A percentile compares a stretch with the other conserved stretches of the same genome.
phyloP scores from a whole-genome alignment of 2,329 filamentous ascomycete species.

The Beauveria caledonica region DNA sequence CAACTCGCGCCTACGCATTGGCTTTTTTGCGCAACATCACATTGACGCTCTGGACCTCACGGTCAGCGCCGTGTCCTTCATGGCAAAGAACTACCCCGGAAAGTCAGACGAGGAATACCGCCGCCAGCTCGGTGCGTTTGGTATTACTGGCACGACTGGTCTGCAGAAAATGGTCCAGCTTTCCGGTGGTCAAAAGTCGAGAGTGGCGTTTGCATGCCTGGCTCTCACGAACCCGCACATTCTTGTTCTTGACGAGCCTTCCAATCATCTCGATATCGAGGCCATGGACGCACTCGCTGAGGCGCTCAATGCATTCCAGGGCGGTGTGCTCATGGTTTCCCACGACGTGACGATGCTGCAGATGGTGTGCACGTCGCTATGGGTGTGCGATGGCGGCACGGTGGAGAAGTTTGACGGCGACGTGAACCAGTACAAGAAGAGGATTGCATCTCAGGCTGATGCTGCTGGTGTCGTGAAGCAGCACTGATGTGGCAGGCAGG shows the following conservation, averaged over 20 bases:
- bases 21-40: constrained; percentile 98
- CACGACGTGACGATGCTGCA: constrained; percentile 99
- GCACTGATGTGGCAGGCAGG: constrained; percentile 31
- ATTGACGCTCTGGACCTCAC: constrained; percentile 91
- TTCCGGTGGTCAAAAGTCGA: constrained; percentile 96
- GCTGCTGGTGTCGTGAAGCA: constrained; percentile 74
- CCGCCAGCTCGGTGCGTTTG: constrained; percentile 82
- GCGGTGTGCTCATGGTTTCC: constrained; percentile 95
- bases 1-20: constrained; percentile 79
- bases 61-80: constrained; percentile 86
- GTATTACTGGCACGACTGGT: constrained; percentile 88
- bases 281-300: constrained; percentile 93
- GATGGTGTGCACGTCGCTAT: constrained; percentile 87
- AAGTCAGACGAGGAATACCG: constrained; percentile 95
- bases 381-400: constrained; percentile 91
- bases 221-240: constrained; percentile 93
- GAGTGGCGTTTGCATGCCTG: constrained; percentile 95
- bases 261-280: constrained; percentile 97
- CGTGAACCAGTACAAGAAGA: constrained; percentile 96
- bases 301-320: constrained; percentile 79
- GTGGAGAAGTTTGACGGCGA: constrained; percentile 95
- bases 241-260: constrained; percentile 94
- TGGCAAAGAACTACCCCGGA: constrained; percentile 86
- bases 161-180: constrained; percentile 91
- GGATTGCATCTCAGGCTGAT: constrained; percentile 83